Evolutionary conservation across 169 alveolate genomes (phyloP), one percentile per base, ranked within the genome.

Genomic region (Cytauxzoon felis): DNA sequence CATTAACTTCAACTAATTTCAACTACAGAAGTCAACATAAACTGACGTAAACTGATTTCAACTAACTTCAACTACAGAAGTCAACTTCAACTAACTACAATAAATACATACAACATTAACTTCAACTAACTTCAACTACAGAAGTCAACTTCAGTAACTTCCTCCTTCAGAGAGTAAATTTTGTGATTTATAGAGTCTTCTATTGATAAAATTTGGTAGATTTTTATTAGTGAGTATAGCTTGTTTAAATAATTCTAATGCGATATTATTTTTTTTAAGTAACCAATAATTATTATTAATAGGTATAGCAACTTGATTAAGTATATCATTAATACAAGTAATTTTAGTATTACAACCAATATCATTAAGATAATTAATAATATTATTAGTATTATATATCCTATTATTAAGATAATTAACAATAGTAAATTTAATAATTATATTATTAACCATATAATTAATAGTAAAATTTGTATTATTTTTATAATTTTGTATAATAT

Each of bases 301-400:
- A 19, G 78, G 78, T 1, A 62, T 58, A 16, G 75, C 82, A 32
- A 71, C 82, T 40, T 71, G 82, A 40, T 49, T 48, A 24, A 71
- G 66, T 40, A 60, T 21, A 8, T 36, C 30, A 59, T 71, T 60
- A 18, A 71, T 38, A n/a, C n/a, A n/a, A n/a, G n/a, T n/a, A n/a
- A n/a, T n/a, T n/a, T n/a, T n/a, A n/a, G n/a, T n/a, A 51, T 30
- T 16, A 45, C 70, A 5, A 0, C 82, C 82, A 16, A 61, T 16
- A 2, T 65, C 23, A 26, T 53, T 61, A 30, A 71, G 32, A 24
- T 71, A 54, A 42, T 71, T 42, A 30, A 65, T 30, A 11, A 71
- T 62, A 43, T 57, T 57, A 27, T 71, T 66, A 30, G 69, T 53
- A 9, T 73, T 21, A 38, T 48, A 71, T 1, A 71, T 57, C 34